phyloP scores from a whole-genome alignment of 2,329 filamentous ascomycete genomes.

The Ophiocordyceps camponoti-rufipedis region DNA sequence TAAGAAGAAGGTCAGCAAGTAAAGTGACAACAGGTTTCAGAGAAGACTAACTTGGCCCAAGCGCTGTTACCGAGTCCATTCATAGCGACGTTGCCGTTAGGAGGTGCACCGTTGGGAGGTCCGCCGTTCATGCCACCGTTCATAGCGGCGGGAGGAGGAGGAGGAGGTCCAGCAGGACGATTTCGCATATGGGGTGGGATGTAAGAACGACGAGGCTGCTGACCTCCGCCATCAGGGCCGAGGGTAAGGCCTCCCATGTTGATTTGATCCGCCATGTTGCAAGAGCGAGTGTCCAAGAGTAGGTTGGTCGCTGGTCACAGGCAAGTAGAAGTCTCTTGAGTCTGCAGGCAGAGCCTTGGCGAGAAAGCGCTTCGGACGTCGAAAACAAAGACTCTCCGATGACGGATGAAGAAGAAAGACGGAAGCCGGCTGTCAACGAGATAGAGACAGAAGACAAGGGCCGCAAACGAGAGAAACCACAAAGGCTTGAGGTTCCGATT shows the following conservation, averaged over 20 bases:
- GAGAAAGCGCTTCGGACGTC: background rate
- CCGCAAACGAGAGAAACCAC: background rate
- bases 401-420: background rate
- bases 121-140: slow-evolving; percentile 3
- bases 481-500: slow-evolving; percentile 10
- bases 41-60: slow-evolving; percentile 27
- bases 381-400: background rate
- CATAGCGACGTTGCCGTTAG: slow-evolving; percentile 12
- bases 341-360: background rate
- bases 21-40: background rate
- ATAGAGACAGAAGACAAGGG: background rate
- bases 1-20: background rate
- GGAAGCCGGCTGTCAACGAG: background rate
- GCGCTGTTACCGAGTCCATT: slow-evolving; percentile 27
- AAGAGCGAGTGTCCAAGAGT: background rate
- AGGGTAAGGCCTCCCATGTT: slow-evolving; percentile 64
- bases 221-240: slow-evolving; percentile 20
- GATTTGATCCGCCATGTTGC: slow-evolving; percentile 65
- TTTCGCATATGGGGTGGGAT: slow-evolving; percentile 71
- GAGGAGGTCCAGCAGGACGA: slow-evolving; percentile 11
- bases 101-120: slow-evolving; percentile 6
- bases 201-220: slow-evolving; percentile 42
- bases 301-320: background rate
- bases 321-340: background rate
- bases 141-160: background rate